Percentiles rank a stretch among this genome's conserved stretches.
Evolutionary conservation across 1,139 yeast species (phyloP).

Genomic region (Taphrina pruni): DNA sequence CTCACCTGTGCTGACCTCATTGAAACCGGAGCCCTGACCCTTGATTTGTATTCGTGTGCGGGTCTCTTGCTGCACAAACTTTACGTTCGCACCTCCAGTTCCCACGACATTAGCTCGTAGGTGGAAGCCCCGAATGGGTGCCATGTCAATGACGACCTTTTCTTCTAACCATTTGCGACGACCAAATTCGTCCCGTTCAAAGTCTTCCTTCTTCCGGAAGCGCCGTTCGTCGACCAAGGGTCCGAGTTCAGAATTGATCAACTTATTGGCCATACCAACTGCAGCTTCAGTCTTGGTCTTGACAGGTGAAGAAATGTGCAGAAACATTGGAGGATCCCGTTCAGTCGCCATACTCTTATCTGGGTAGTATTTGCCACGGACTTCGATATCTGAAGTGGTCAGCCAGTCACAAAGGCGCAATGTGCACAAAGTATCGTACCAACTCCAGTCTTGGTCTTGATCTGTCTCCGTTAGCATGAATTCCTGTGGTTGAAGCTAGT

Average conservation of each 20-base stretch:
- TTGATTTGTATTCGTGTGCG: slow-evolving; percentile 52
- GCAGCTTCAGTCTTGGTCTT: slow-evolving; percentile 51
- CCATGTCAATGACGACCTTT: slow-evolving; percentile 48
- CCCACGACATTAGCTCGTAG: slow-evolving; percentile 53
- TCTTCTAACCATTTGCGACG: slow-evolving; percentile 49
- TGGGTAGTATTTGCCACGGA: slow-evolving; percentile 54
- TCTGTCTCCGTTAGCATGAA: slow-evolving; percentile 26
- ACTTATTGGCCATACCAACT: slow-evolving; percentile 49
- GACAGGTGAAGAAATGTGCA: slow-evolving; percentile 50
- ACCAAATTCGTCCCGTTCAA: slow-evolving; percentile 43
- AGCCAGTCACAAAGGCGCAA: not conserved
- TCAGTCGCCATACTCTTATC: slow-evolving; percentile 52
- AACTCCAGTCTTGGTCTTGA: slow-evolving; percentile 44
- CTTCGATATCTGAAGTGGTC: slow-evolving; percentile 47
- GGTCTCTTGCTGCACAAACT: slow-evolving; percentile 53
- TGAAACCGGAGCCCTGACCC: slow-evolving; percentile 54
- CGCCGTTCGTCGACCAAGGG: slow-evolving; percentile 51
- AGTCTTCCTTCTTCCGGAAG: slow-evolving; percentile 47
- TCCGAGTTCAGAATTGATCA: slow-evolving; percentile 51
- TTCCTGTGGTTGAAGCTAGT: slow-evolving; percentile 7
- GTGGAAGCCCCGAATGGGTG: slow-evolving; percentile 49
- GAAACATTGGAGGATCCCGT: slow-evolving; percentile 52
- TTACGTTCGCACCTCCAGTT: slow-evolving; percentile 52
- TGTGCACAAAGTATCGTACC: slow-evolving; percentile 30
- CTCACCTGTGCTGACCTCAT: slow-evolving; percentile 50